phyloP scores from a whole-genome alignment of 129 eudicot species.

The Chrysanthemum seticuspe region DNA sequence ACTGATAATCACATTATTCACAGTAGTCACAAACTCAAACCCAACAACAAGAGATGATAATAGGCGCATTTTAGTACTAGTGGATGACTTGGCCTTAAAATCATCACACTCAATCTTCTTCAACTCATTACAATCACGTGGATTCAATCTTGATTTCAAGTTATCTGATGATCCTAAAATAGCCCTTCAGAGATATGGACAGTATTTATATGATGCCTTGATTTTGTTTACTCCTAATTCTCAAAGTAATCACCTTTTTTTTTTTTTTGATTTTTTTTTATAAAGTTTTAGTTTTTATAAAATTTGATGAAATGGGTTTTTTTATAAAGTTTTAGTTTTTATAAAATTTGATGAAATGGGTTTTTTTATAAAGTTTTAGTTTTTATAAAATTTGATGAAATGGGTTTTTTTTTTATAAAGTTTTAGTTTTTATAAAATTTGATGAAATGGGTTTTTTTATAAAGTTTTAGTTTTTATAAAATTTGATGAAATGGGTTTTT shows the following conservation, averaged over 20 bases:
- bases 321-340: too few relatives aligned
- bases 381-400: too few relatives aligned
- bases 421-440: too few relatives aligned
- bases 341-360: too few relatives aligned
- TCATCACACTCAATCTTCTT: constrained; percentile 90
- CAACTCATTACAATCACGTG: constrained; percentile 63
- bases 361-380: too few relatives aligned
- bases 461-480: too few relatives aligned
- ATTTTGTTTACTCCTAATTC: constrained; percentile 62
- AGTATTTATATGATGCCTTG: constrained; percentile 71
- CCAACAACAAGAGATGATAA: constrained; percentile 49
- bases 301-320: too few relatives aligned
- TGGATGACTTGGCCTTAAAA: constrained; percentile 70
- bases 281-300: not conserved
- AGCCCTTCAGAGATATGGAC: constrained; percentile 77
- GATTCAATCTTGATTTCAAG: constrained; percentile 73
- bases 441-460: not conserved
- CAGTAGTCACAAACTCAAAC: constrained; percentile 37
- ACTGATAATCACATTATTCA: constrained; percentile 17
- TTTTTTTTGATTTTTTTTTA: not conserved
- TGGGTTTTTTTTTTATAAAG: too few relatives aligned
- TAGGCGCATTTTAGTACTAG: constrained; percentile 72
- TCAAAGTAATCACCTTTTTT: constrained; percentile 49
- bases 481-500: too few relatives aligned
- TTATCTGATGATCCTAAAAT: constrained; percentile 76